A percentile compares a stretch with the other conserved stretches of the same genome.
These are phyloP conservation scores for Diaporthe ilicicola DNA, from an alignment of 2,329 filamentous ascomycete genomes.

Conservation along the genomic window DNA sequence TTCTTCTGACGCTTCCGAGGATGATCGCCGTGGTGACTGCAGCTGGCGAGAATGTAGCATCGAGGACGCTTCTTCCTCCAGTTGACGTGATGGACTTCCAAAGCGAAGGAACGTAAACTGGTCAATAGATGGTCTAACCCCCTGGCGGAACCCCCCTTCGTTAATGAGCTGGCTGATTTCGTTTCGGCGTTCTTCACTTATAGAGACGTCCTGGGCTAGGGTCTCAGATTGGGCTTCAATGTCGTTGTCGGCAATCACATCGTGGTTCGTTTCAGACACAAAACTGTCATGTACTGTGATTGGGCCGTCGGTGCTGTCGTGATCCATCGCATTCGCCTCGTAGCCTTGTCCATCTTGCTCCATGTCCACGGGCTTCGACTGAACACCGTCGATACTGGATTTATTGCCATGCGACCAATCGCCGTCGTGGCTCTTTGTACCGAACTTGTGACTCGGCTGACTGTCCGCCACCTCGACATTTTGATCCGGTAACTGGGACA, in stretches of 20 bases:
- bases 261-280: slow-evolving; percentile 37
- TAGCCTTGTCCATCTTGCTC: neutral
- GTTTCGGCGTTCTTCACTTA: slow-evolving; percentile 44
- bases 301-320: neutral
- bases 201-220: slow-evolving; percentile 36
- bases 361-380: slow-evolving; percentile 11
- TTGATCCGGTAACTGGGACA: neutral
- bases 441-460: slow-evolving; percentile 8
- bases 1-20: slow-evolving; percentile 24
- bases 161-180: slow-evolving; percentile 55
- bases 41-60: slow-evolving; percentile 10
- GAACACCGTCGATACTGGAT: slow-evolving; percentile 33
- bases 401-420: neutral
- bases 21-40: neutral
- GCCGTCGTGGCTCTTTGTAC: neutral
- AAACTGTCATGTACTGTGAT: slow-evolving; percentile 35
- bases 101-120: slow-evolving; percentile 34
- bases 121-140: slow-evolving; percentile 49
- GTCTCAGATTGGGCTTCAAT: slow-evolving; percentile 22
- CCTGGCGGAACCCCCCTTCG: slow-evolving; percentile 57
- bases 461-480: slow-evolving; percentile 27
- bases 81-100: slow-evolving; percentile 43
- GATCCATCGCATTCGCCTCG: slow-evolving; percentile 1
- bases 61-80: slow-evolving; percentile 35
- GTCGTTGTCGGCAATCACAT: neutral